Evolutionary conservation across 306 rosid genomes (phyloP), one percentile per base, ranked within the genome.

Genomic region (Nissolia schottii): DNA sequence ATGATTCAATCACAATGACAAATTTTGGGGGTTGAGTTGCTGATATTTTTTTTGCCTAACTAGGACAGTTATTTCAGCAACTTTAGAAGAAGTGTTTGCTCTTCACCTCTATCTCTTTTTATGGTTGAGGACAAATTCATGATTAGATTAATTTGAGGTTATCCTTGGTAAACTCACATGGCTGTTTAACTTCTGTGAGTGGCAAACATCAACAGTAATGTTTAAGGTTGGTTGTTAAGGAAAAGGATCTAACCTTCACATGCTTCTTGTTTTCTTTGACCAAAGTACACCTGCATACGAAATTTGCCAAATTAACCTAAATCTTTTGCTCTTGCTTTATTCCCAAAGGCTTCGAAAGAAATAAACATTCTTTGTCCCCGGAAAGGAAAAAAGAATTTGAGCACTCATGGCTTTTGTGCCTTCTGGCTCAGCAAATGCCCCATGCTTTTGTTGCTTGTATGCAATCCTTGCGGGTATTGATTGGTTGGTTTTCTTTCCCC

Each of bases 401-500:
- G 62, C 60, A 15, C 60, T 48, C 80, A 46, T 55, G 65, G 29
- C 38, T 31, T 45, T 72, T 18, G 74, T 59, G 64, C 60, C 65
- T 63, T 45, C 18, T 65, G 57, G 50, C 37, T 62, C 24, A 14
- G 24, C 48, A 23, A 43, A 14, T 50, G n/a, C n/a, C n/a, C n/a
- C n/a, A n/a, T n/a, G 14, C 79, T 66, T 78, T 60, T 67, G 67
- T 60, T 58, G 79, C 76, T 60, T 60, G 37, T 73, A 53, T 74
- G 64, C 37, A 65, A 23, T 55, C 62, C 70, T 77, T 58, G 61
- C 45, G 48, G 48, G 22, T 29, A 14, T 60, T 19, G n/a, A n/a
- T n/a, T n/a, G n/a, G n/a, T n/a, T n/a, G 16, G 29, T 65, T 58
- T 46, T 16, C 29, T 75, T 66, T 31, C 38, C 62, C 61, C 24